Evolutionary conservation across 768 basidiomycete species (phyloP).

Genomic region (Rubroboletus satanas): DNA sequence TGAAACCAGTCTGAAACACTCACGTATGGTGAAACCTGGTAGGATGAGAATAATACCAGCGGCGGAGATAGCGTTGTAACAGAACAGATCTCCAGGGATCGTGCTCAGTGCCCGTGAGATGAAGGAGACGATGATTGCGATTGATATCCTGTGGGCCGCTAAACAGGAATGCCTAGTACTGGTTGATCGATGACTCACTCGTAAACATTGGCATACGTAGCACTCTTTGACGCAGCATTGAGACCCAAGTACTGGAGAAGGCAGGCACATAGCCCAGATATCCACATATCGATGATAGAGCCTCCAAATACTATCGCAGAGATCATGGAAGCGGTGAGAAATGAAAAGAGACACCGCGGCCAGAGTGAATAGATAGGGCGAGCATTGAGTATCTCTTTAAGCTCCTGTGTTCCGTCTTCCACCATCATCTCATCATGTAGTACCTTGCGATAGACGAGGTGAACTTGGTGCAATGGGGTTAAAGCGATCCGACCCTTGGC

Average conservation of each 20-base stretch:
- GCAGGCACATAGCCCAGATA: slow-evolving; percentile 66
- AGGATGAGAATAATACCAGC: slow-evolving; percentile 89
- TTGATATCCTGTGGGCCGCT: slow-evolving; percentile 58
- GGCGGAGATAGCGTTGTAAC: slow-evolving; percentile 87
- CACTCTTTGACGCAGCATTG: slow-evolving; percentile 77
- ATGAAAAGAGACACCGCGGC: slow-evolving; percentile 69
- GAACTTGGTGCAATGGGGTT: slow-evolving; percentile 76
- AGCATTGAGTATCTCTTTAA: slow-evolving; percentile 59
- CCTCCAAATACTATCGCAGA: slow-evolving; percentile 82
- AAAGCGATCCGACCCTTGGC: slow-evolving; percentile 77
- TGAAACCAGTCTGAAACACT: slow-evolving; percentile 58
- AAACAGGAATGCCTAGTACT: background rate
- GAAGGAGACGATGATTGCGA: slow-evolving; percentile 81
- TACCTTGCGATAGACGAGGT: slow-evolving; percentile 81
- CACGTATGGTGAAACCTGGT: slow-evolving; percentile 80
- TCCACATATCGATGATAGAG: slow-evolving; percentile 78
- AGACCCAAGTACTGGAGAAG: slow-evolving; percentile 77
- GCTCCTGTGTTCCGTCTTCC: slow-evolving; percentile 62
- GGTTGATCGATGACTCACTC: slow-evolving; percentile 55
- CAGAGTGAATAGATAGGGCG: slow-evolving; percentile 67
- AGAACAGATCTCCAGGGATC: slow-evolving; percentile 72
- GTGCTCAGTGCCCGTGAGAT: slow-evolving; percentile 74
- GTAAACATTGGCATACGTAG: slow-evolving; percentile 93
- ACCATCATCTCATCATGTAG: slow-evolving; percentile 78
- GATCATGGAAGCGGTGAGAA: slow-evolving; percentile 74